phyloP scores from a whole-genome alignment of 2,329 filamentous ascomycete species.

The Lithohypha guttulata region DNA sequence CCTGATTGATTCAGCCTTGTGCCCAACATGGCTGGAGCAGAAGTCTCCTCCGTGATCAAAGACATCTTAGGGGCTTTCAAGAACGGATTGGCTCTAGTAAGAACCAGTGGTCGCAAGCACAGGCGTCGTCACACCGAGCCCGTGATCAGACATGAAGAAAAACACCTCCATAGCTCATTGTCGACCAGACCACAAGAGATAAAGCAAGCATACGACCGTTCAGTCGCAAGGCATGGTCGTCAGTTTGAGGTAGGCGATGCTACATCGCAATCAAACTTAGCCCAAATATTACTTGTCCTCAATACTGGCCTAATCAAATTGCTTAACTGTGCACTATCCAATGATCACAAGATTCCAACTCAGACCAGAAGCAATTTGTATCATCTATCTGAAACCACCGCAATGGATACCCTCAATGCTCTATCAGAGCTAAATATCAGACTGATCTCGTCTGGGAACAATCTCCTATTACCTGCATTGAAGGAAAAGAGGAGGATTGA shows the following conservation, averaged over 20 bases:
- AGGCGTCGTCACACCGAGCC: constrained; percentile 12
- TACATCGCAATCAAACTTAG: constrained; percentile 18
- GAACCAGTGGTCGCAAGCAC: constrained; percentile 14
- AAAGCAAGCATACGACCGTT: constrained; percentile 16
- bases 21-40: constrained; percentile 14
- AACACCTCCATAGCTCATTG: constrained; percentile 18
- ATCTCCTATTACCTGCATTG: background rate
- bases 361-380: constrained; percentile 14
- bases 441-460: constrained; percentile 9
- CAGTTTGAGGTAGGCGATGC: constrained; percentile 20
- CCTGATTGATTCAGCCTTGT: constrained; percentile 6
- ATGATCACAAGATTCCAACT: constrained; percentile 3
- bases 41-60: constrained; percentile 19
- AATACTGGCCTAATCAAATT: constrained; percentile 22
- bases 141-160: constrained; percentile 17
- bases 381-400: constrained; percentile 19
- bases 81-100: constrained; percentile 18
- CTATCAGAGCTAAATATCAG: constrained; percentile 21
- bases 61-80: constrained; percentile 21
- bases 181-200: constrained; percentile 17
- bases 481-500: background rate
- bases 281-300: constrained; percentile 21
- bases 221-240: constrained; percentile 16
- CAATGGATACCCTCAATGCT: constrained; percentile 20
- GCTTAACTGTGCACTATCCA: constrained; percentile 17